phyloP scores from a whole-genome alignment of 2,329 filamentous ascomycete genomes.

The Botryotinia calthae region DNA sequence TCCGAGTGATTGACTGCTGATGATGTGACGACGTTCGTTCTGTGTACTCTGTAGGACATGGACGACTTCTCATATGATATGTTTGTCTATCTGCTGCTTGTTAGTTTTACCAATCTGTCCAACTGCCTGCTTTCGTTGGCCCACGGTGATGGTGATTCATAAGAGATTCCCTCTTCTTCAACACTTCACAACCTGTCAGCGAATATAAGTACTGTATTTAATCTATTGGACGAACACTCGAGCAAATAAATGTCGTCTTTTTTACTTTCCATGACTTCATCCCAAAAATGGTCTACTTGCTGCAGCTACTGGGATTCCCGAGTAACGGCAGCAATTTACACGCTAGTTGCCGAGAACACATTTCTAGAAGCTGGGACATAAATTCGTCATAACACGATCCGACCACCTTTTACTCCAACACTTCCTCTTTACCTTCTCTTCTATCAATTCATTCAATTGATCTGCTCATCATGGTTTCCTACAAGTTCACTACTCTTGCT shows the following conservation, averaged over 20 bases:
- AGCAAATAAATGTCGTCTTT: background rate
- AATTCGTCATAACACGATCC: slow-evolving; percentile 7
- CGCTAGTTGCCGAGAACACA: slow-evolving; percentile 23
- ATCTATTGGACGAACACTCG: background rate
- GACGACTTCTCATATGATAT: background rate
- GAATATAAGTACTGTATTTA: background rate
- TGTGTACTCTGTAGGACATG: background rate
- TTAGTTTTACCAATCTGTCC: background rate
- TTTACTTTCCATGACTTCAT: background rate
- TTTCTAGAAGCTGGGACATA: slow-evolving; percentile 19
- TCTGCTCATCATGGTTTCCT: slow-evolving; percentile 62
- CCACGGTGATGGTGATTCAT: background rate
- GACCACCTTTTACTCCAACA: background rate
- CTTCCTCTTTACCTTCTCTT: slow-evolving; percentile 2
- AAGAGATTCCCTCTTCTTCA: background rate
- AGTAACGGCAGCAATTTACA: slow-evolving; percentile 1
- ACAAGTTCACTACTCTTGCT: slow-evolving; percentile 69
- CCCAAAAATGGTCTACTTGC: background rate
- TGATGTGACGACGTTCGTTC: background rate
- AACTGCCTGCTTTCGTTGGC: background rate
- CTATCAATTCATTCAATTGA: slow-evolving; percentile 23
- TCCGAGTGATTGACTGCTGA: background rate
- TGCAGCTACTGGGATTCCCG: background rate
- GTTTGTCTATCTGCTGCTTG: background rate
- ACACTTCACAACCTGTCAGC: background rate